Conservation (phyloP, 345 rosid species). For the Toxicodendron radicans region DNA sequence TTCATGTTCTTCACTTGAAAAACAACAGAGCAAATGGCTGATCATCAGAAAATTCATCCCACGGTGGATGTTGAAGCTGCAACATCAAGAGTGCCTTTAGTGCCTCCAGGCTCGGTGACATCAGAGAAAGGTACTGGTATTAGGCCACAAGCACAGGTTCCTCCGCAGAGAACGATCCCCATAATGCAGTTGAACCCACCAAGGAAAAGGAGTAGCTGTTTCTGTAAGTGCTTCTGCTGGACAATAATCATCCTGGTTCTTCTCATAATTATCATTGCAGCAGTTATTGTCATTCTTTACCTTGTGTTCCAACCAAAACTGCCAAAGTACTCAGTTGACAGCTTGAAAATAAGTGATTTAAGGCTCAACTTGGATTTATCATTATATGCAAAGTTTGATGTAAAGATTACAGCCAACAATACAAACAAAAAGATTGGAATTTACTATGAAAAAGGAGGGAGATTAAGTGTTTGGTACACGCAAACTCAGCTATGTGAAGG, state of each 20-base stretch:
- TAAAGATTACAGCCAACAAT: constrained; percentile 77
- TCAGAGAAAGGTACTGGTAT: not conserved
- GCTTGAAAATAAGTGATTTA: constrained; percentile 59
- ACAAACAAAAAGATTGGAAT: constrained; percentile 86
- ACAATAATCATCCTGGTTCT: constrained; percentile 45
- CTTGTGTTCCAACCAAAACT: constrained; percentile 69
- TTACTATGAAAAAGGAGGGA: constrained; percentile 70
- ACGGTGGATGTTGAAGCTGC: constrained; percentile 6
- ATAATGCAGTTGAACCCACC: constrained; percentile 24
- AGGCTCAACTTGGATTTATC: constrained; percentile 66
- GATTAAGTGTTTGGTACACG: constrained; percentile 64
- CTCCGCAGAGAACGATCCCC: constrained; percentile 20
- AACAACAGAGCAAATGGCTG: constrained; percentile 6
- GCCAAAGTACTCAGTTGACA: constrained; percentile 69
- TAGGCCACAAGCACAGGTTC: constrained; percentile 13
- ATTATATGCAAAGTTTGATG: constrained; percentile 63
- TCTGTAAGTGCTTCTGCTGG: constrained; percentile 72
- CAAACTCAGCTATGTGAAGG: constrained; percentile 69
- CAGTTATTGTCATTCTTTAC: constrained; percentile 52
- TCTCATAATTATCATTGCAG: constrained; percentile 43
- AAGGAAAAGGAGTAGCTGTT: constrained; percentile 35
- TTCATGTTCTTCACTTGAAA: not conserved
- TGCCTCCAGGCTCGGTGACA: not conserved
- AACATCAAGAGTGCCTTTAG: constrained; percentile 3
- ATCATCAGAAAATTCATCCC: constrained; percentile 18